These are phyloP conservation scores for Phytophthora meadii DNA, from an alignment of 352 stramenopile species.

Conservation along the genomic window DNA sequence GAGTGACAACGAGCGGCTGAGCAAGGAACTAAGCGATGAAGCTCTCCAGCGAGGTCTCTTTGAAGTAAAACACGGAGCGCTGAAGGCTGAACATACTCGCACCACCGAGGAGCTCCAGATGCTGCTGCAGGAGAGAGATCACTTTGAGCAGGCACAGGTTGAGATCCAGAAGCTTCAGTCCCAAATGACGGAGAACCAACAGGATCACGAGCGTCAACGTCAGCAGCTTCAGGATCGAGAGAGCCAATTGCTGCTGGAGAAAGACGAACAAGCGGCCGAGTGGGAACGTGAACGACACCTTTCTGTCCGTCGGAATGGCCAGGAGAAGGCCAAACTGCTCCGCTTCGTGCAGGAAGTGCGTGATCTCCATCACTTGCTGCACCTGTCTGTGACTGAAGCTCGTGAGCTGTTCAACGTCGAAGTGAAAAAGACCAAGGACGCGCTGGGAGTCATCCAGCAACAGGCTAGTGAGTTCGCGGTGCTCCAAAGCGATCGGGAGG, in stretches of 20 bases:
- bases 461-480: constrained; percentile 57
- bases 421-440: constrained; percentile 41
- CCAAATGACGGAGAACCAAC: constrained; percentile 8
- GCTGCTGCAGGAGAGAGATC: constrained; percentile 28
- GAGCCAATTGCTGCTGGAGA: constrained; percentile 29
- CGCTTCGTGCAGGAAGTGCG: constrained; percentile 30
- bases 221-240: constrained; percentile 28
- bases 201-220: constrained; percentile 8
- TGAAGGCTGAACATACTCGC: constrained; percentile 17
- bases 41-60: constrained; percentile 7
- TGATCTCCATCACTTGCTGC: constrained; percentile 27
- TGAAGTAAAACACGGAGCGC: constrained; percentile 18
- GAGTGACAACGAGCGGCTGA: constrained; percentile 34
- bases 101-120: constrained; percentile 27
- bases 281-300: constrained; percentile 18
- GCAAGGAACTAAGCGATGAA: constrained; percentile 23
- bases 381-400: constrained; percentile 23
- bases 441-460: constrained; percentile 40
- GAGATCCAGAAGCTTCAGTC: constrained; percentile 17
- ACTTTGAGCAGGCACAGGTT: constrained; percentile 20
- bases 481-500: constrained; percentile 51
- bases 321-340: constrained; percentile 26
- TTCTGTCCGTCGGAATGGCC: constrained; percentile 17
- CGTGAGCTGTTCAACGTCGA: constrained; percentile 27
- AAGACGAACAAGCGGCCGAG: constrained; percentile 19